Conservation (phyloP, 176 grass and related monocot species). For the Musa troglodytarum region DNA sequence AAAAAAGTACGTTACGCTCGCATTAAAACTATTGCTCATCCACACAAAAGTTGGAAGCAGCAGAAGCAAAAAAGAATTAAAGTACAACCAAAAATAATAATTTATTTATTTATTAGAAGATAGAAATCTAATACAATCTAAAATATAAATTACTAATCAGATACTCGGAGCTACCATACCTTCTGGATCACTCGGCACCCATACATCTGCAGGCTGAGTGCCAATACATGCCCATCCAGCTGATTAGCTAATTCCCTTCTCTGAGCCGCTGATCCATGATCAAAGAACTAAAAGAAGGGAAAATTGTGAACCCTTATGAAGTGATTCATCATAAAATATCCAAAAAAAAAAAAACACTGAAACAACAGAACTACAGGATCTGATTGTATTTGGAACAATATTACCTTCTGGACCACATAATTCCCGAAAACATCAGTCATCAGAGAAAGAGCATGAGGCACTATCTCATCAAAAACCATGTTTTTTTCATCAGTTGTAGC, state of each 20-base stretch:
- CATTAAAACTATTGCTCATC: too few species aligned
- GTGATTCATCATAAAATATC: background rate
- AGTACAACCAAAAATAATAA: background rate
- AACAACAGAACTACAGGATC: background rate
- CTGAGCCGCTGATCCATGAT: slow-evolving; percentile 11
- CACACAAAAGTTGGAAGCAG: background rate
- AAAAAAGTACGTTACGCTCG: too few species aligned
- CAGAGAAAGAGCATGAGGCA: slow-evolving; percentile 12
- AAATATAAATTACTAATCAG: background rate
- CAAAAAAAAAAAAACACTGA: background rate
- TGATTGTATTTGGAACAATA: background rate
- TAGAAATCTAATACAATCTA: background rate
- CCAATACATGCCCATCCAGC: slow-evolving; percentile 13
- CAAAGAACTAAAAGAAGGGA: slow-evolving; percentile 13
- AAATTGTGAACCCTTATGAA: background rate
- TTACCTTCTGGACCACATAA: slow-evolving; percentile 19
- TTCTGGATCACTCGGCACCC: slow-evolving; percentile 17
- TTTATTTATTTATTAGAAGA: background rate
- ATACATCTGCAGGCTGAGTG: slow-evolving; percentile 16
- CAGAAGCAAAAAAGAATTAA: background rate
- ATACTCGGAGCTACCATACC: background rate
- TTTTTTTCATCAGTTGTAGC: slow-evolving; percentile 8
- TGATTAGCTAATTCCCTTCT: slow-evolving; percentile 16
- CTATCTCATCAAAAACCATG: slow-evolving; percentile 17
- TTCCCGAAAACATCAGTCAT: slow-evolving; percentile 19